A percentile compares a stretch with the other conserved stretches of the same genome.
These are phyloP conservation scores for Alternaria panax DNA, from an alignment of 2,329 filamentous ascomycete genomes.

Conservation along the genomic window DNA sequence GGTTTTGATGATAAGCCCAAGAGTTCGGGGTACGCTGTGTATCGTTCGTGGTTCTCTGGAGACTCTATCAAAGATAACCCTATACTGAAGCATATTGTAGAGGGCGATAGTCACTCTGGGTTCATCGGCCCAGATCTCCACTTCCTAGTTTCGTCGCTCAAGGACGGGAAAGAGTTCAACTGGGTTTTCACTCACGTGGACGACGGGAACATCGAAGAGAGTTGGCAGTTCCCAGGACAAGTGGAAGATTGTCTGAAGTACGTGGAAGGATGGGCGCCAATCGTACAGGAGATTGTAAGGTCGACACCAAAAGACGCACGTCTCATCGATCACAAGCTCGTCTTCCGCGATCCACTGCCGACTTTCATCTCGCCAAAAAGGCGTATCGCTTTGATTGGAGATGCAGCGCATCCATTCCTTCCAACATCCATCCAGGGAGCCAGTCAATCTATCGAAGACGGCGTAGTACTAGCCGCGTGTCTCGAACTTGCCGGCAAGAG, in stretches of 20 bases:
- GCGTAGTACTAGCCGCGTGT: conserved; percentile 38
- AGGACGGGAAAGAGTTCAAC: conserved; percentile 46
- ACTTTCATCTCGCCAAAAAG: conserved; percentile 60
- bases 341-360: conserved; percentile 61
- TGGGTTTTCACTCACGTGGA: conserved; percentile 53
- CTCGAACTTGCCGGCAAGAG: conserved; percentile 36
- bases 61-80: conserved; percentile 36
- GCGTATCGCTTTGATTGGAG: conserved; percentile 60
- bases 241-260: conserved; percentile 44
- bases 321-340: conserved; percentile 63
- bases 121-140: conserved; percentile 48
- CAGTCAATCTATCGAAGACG: conserved; percentile 63
- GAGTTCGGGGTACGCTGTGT: conserved; percentile 62
- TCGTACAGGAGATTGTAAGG: conserved; percentile 43
- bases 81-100: conserved; percentile 40
- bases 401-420: conserved; percentile 63
- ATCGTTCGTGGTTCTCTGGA: conserved; percentile 55
- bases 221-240: conserved; percentile 43
- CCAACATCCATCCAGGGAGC: conserved; percentile 63
- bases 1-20: conserved; percentile 62
- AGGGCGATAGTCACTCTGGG: conserved; percentile 44
- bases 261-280: conserved; percentile 41
- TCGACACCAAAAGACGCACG: conserved; percentile 42
- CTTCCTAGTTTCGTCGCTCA: conserved; percentile 46
- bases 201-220: conserved; percentile 44